Conservation (phyloP, 2,329 filamentous ascomycete species). For the Pseudogymnoascus sp. region DNA sequence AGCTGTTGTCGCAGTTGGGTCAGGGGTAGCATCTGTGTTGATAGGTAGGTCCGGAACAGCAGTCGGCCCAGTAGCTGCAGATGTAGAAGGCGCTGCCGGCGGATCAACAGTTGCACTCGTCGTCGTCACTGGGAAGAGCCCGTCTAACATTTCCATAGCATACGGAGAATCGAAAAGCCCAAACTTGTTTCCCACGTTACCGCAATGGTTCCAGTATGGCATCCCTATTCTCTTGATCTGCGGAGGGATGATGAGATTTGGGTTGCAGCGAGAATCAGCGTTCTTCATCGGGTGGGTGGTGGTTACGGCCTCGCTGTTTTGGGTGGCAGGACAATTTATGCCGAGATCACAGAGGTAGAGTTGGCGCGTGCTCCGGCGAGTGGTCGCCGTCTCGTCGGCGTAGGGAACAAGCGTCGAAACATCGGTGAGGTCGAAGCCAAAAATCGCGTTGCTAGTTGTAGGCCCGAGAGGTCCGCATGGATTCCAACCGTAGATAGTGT, state of each 20-base stretch:
- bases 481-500: constrained; percentile 30
- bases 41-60: neutral
- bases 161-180: constrained; percentile 35
- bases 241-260: constrained; percentile 27
- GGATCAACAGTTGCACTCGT: neutral
- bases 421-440: constrained; percentile 27
- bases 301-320: constrained; percentile 23
- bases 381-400: constrained; percentile 13
- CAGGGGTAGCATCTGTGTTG: neutral
- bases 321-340: constrained; percentile 28
- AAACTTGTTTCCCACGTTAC: constrained; percentile 29
- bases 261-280: constrained; percentile 27
- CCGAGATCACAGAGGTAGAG: constrained; percentile 30
- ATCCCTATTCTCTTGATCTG: constrained; percentile 18
- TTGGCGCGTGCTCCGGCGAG: constrained; percentile 21
- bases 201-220: constrained; percentile 29
- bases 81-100: constrained; percentile 32
- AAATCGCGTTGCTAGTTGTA: constrained; percentile 25
- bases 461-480: constrained; percentile 26
- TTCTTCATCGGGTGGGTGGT: constrained; percentile 17
- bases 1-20: neutral
- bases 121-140: neutral
- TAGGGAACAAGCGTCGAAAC: constrained; percentile 29
- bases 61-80: neutral
- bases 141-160: constrained; percentile 29